These are phyloP conservation scores for Withania somnifera DNA, from an alignment of 305 asterid genomes.

Conservation along the genomic window DNA sequence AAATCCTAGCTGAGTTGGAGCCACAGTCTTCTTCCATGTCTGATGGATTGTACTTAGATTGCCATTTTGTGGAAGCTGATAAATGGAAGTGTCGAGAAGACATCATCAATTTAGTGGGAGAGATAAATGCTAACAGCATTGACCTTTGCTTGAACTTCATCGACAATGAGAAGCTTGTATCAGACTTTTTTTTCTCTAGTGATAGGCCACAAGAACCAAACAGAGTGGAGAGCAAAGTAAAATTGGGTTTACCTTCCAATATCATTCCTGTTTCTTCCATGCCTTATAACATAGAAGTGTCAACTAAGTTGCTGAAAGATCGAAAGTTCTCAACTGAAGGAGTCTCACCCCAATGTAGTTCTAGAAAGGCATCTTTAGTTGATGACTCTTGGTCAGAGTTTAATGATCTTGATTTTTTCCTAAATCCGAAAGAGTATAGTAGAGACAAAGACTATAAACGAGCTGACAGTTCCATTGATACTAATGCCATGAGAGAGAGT, in stretches of 20 bases:
- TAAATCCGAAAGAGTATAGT: constrained; percentile 39
- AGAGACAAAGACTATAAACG: constrained; percentile 29
- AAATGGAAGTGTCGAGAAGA: constrained; percentile 26
- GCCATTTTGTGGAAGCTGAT: constrained; percentile 67
- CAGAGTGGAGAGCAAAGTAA: constrained; percentile 34
- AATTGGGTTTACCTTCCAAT: constrained; percentile 25
- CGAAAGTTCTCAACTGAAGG: constrained; percentile 26
- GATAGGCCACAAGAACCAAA: constrained; percentile 24
- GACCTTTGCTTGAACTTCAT: constrained; percentile 27
- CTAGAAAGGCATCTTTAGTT: constrained; percentile 30
- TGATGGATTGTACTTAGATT: constrained; percentile 82
- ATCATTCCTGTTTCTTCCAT: constrained; percentile 17
- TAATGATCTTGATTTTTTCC: constrained; percentile 50
- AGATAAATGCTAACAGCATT: constrained; percentile 37
- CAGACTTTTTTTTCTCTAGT: constrained; percentile 56
- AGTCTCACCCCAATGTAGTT: constrained; percentile 18
- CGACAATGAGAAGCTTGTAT: constrained; percentile 33
- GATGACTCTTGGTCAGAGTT: constrained; percentile 46
- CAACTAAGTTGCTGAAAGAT: constrained; percentile 27
- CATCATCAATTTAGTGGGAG: constrained; percentile 36
- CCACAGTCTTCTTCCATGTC: constrained; percentile 58
- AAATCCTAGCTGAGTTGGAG: constrained; percentile 41
- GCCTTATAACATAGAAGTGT: constrained; percentile 27
- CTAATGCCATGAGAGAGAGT: constrained; percentile 13
- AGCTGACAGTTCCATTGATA: constrained; percentile 23